Evolutionary conservation across 2,329 filamentous ascomycete species (phyloP).

Genomic region (Venturia carpophila): DNA sequence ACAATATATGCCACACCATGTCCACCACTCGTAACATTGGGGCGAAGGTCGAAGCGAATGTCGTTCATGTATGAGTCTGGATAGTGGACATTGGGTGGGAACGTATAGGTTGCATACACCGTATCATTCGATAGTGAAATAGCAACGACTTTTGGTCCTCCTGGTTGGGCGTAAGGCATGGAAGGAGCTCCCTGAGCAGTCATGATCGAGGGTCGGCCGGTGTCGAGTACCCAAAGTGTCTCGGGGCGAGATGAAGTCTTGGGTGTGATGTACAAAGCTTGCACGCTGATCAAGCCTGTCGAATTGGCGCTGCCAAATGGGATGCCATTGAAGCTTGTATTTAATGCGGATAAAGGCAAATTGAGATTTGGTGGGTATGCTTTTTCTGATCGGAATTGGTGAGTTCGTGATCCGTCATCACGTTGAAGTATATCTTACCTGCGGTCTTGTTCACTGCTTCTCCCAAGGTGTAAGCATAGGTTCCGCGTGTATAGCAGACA

Average conservation of each 20-base stretch:
- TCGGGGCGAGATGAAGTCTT: constrained; percentile 29
- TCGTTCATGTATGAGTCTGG: constrained; percentile 47
- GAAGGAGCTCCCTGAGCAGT: constrained; percentile 35
- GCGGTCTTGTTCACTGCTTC: constrained; percentile 1
- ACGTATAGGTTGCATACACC: constrained; percentile 45
- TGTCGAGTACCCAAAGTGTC: constrained; percentile 48
- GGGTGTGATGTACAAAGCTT: constrained; percentile 45
- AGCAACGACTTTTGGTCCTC: constrained; percentile 46
- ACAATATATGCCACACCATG: constrained; percentile 44
- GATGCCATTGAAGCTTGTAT: constrained; percentile 35
- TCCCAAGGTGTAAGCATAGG: constrained; percentile 35
- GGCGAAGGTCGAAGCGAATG: constrained; percentile 44
- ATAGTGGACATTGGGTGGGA: constrained; percentile 36
- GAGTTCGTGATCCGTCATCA: constrained; percentile 28
- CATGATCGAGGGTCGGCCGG: constrained; percentile 36
- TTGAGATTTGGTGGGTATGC: constrained; percentile 28
- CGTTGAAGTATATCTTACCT: constrained; percentile 45
- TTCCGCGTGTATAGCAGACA: constrained; percentile 36
- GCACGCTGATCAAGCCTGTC: constrained; percentile 45
- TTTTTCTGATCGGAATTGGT: constrained; percentile 27
- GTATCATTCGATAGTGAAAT: constrained; percentile 40
- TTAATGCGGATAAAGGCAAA: constrained; percentile 44
- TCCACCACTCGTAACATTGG: constrained; percentile 28
- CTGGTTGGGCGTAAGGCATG: constrained; percentile 35
- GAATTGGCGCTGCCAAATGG: constrained; percentile 41